These are phyloP conservation scores for Globisporangium apiculatum DNA, from an alignment of 352 stramenopile species.

Conservation along the genomic window DNA sequence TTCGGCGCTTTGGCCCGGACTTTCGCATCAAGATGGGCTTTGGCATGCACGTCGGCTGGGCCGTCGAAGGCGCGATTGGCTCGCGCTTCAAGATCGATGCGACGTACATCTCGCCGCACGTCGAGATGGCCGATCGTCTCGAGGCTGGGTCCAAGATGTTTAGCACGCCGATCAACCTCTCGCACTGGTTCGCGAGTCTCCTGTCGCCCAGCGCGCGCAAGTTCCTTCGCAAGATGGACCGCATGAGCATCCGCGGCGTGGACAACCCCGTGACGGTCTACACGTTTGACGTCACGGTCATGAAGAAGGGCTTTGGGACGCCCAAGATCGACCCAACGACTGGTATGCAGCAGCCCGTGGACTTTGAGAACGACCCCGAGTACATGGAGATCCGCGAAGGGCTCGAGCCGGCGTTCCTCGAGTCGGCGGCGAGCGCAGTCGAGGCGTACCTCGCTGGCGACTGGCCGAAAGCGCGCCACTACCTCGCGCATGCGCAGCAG, in stretches of 20 bases:
- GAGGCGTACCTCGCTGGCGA: conserved; percentile 71
- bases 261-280: conserved; percentile 79
- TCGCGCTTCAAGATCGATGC: conserved; percentile 95
- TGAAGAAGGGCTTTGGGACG: conserved; percentile 67
- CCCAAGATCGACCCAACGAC: conserved; percentile 59
- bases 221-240: conserved; percentile 79
- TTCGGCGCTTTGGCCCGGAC: conserved; percentile 72
- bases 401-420: conserved; percentile 74
- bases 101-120: conserved; percentile 95
- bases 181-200: conserved; percentile 73
- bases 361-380: conserved; percentile 80
- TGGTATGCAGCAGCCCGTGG: conserved; percentile 53
- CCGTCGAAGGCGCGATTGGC: conserved; percentile 94
- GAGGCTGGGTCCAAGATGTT: conserved; percentile 94
- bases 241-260: conserved; percentile 78
- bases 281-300: conserved; percentile 83
- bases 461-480: conserved; percentile 68
- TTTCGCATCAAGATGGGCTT: conserved; percentile 92
- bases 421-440: conserved; percentile 54
- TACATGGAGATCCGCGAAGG: conserved; percentile 81
- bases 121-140: conserved; percentile 92
- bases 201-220: conserved; percentile 60
- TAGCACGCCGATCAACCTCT: conserved; percentile 74
- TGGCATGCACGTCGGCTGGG: conserved; percentile 95
- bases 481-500: conserved; percentile 64